phyloP scores from a whole-genome alignment of 169 alveolate species.

The Cryptosporidium sp. region DNA sequence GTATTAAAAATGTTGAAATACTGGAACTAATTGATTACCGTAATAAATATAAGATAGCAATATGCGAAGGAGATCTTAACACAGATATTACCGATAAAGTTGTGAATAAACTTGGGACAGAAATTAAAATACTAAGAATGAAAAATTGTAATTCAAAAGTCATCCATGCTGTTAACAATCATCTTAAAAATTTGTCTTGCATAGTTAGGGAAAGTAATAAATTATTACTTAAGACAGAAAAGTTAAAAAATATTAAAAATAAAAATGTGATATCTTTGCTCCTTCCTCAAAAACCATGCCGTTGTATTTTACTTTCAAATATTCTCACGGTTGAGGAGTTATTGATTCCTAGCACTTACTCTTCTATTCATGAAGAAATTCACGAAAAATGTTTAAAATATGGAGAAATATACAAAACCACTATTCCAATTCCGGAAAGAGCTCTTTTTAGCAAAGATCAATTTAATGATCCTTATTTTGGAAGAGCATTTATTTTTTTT shows the following conservation, averaged over 20 bases:
- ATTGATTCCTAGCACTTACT: neutral
- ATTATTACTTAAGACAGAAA: neutral
- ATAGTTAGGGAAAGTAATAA: neutral
- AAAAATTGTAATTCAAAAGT: conserved; percentile 24
- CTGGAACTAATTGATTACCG: conserved; percentile 33
- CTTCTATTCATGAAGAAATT: conserved; percentile 13
- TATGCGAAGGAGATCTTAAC: conserved; percentile 24
- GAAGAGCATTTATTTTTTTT: conserved; percentile 45
- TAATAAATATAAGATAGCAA: conserved; percentile 33
- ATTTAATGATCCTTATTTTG: neutral
- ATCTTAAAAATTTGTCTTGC: conserved; percentile 4
- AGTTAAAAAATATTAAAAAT: neutral
- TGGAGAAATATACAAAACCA: conserved; percentile 29
- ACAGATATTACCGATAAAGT: neutral
- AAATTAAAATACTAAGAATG: conserved; percentile 5
- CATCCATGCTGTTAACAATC: neutral
- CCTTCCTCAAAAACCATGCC: conserved; percentile 44
- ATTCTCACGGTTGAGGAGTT: conserved; percentile 37
- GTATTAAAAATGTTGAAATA: neutral
- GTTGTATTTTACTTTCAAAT: conserved; percentile 65
- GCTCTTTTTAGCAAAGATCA: neutral
- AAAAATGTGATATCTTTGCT: neutral
- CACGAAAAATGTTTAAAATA: conserved; percentile 21
- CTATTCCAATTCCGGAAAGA: conserved; percentile 22
- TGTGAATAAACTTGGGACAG: neutral